These are phyloP conservation scores for Bipolaris gigantea DNA, from an alignment of 2,329 filamentous ascomycete genomes.

Conservation along the genomic window DNA sequence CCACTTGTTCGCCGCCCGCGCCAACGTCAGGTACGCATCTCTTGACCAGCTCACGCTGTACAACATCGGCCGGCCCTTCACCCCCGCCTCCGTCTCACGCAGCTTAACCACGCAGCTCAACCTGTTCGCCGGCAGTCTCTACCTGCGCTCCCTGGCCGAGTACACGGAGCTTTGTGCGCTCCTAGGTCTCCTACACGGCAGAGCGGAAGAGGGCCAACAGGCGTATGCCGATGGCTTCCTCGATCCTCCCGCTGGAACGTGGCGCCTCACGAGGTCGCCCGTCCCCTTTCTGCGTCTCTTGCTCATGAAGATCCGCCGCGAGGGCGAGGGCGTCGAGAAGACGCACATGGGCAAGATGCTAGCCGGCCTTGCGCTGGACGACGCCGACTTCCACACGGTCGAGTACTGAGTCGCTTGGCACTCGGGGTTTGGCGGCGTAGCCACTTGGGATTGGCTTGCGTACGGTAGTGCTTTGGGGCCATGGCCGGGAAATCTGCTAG, in stretches of 20 bases:
- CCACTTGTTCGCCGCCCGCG: conserved; percentile 58
- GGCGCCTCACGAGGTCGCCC: conserved; percentile 45
- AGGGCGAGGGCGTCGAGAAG: conserved; percentile 46
- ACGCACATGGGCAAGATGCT: conserved; percentile 52
- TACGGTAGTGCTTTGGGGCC: too few species aligned
- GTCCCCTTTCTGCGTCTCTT: conserved; percentile 48
- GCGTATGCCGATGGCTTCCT: conserved; percentile 45
- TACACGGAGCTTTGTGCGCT: conserved; percentile 58
- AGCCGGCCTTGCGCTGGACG: conserved; percentile 41
- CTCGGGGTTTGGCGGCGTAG: too few species aligned
- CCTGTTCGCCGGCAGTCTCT: conserved; percentile 69
- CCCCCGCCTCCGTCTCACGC: conserved; percentile 13
- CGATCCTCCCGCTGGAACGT: conserved; percentile 27
- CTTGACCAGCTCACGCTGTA: conserved; percentile 55
- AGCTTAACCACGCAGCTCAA: conserved; percentile 57
- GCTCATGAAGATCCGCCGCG: conserved; percentile 31
- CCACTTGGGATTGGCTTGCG: too few species aligned
- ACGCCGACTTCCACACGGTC: conserved; percentile 31
- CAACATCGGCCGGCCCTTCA: conserved; percentile 33
- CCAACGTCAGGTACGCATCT: conserved; percentile 34
- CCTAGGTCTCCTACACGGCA: conserved; percentile 52
- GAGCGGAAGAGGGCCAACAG: conserved; percentile 21
- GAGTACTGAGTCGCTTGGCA: neutral
- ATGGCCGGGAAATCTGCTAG: too few species aligned
- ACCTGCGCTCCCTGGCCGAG: conserved; percentile 58